These are phyloP conservation scores for Paraleonurus japonicus DNA, from an alignment of 257 asterid genomes.

Conservation along the genomic window DNA sequence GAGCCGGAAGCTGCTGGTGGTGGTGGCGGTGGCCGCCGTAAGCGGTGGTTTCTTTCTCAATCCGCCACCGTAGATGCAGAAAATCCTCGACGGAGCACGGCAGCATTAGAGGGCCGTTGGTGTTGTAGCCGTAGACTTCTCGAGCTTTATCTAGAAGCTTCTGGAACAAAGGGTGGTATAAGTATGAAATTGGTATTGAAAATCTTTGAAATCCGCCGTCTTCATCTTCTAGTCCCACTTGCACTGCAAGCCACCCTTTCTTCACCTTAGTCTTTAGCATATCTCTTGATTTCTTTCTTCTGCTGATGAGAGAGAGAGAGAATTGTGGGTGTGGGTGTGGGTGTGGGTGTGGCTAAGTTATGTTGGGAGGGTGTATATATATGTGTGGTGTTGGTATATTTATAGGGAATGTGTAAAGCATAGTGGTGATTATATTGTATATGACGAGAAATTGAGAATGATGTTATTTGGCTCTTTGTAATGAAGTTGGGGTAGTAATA, in stretches of 20 bases:
- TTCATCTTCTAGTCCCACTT: conserved; percentile 43
- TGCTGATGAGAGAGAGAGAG: background rate
- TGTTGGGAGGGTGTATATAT: background rate
- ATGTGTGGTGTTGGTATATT: conserved; percentile 21
- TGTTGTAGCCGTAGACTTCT: conserved; percentile 40
- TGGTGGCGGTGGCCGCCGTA: conserved; percentile 27
- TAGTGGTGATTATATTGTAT: background rate
- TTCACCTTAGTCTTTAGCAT: conserved; percentile 42
- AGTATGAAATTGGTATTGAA: conserved; percentile 38
- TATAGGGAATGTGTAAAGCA: conserved; percentile 21
- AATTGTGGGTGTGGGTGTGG: background rate
- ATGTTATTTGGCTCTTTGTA: conserved; percentile 10
- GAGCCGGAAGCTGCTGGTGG: conserved; percentile 28
- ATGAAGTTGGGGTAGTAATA: background rate
- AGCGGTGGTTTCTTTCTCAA: conserved; percentile 29
- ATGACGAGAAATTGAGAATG: conserved; percentile 7
- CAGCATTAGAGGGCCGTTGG: conserved; percentile 36
- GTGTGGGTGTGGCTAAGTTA: too few species aligned
- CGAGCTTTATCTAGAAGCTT: conserved; percentile 42
- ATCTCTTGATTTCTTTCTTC: background rate
- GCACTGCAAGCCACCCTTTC: conserved; percentile 51
- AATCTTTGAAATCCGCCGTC: conserved; percentile 35
- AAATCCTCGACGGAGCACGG: conserved; percentile 54
- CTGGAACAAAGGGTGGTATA: conserved; percentile 40
- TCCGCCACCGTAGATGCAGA: conserved; percentile 38